Base-by-base conservation (phyloP, 176 grass and related monocot species). In the Rhynchospora tenuis region DNA sequence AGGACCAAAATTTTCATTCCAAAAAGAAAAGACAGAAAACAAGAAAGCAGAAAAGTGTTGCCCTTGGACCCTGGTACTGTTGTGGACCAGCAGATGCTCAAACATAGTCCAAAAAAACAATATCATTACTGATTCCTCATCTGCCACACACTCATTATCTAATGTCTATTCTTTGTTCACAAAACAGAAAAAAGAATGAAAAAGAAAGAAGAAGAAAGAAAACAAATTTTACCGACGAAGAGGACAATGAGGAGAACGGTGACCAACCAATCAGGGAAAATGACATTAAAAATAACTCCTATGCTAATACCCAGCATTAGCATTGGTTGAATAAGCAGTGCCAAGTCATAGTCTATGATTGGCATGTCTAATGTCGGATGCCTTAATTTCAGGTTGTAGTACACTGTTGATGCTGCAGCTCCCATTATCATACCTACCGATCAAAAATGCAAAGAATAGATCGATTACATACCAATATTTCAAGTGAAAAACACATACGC, bases 281-380 rank as follows among this genome's bases (percentile, higher is more conserved):
- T 31, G 9, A 97, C 90, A 81, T 97, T 97, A 59, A 97, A 97
- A 64, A 84, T 80, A 60, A 94, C 94, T 27, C 94, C 92, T n/a
- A 97, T 92, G 85, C 94, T 97, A 83, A 97, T 92, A 22, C 92
- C 94, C 42, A 97, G 90, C 94, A 94, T 97, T 44, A 97, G 88
- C 92, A 97, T 97, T 79, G 92, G 92, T 51, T 94, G 94, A 52
- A 97, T 87, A n/a, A 97, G 90, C 52, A 97, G 67, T 8, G 94
- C 90, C 31, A 97, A 86, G 72, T 97, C 92, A 51, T 94, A 97
- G 43, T 97, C 94, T 3, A 97, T 97, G 86, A 97, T 79, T 2
- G 92, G 94, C 87, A 89, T 86, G 71, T 97, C 90, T 65, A 97
- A 80, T 45, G 90, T 91, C 0, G 94, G 92, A 86, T 94, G 94